phyloP scores from a whole-genome alignment of 2,329 filamentous ascomycete genomes.

The Colletotrichum caudatum region DNA sequence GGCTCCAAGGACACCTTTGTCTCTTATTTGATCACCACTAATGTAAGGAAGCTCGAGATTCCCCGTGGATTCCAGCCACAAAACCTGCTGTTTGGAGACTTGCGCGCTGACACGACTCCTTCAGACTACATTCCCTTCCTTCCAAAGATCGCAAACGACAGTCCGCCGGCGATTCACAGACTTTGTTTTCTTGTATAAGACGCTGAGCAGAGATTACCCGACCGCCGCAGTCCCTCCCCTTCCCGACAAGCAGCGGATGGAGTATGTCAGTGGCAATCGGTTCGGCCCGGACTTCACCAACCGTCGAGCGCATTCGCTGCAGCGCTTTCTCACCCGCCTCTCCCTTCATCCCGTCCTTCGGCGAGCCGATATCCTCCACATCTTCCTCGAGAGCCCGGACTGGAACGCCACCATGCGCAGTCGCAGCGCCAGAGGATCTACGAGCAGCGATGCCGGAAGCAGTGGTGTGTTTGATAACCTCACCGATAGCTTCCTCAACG shows the following conservation, averaged over 20 bases:
- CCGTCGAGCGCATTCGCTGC: slow-evolving; percentile 87
- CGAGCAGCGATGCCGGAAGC: slow-evolving; percentile 60
- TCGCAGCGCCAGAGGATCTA: slow-evolving; percentile 74
- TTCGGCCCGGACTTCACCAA: slow-evolving; percentile 94
- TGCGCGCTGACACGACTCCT: slow-evolving; percentile 25
- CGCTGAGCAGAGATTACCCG: slow-evolving; percentile 86
- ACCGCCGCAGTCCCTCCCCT: slow-evolving; percentile 93
- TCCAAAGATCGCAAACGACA: slow-evolving; percentile 82
- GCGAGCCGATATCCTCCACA: slow-evolving; percentile 83
- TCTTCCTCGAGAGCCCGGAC: slow-evolving; percentile 91
- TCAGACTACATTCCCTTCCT: slow-evolving; percentile 93
- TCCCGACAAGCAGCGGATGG: slow-evolving; percentile 99
- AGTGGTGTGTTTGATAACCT: slow-evolving; percentile 92
- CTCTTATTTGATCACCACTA: slow-evolving; percentile 92
- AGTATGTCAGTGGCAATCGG: slow-evolving; percentile 95
- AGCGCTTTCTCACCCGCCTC: slow-evolving; percentile 89
- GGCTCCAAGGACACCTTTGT: slow-evolving; percentile 97
- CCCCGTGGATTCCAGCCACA: slow-evolving; percentile 10
- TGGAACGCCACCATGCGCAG: slow-evolving; percentile 97
- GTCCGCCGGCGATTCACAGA: slow-evolving; percentile 96
- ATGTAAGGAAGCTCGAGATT: slow-evolving; percentile 64
- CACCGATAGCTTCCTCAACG: slow-evolving; percentile 96
- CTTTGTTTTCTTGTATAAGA: slow-evolving; percentile 96
- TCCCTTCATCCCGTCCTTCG: slow-evolving; percentile 90
- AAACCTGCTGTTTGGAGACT: slow-evolving; percentile 10